Base-by-base conservation (phyloP, 768 basidiomycete genomes). In the Termitomyces sp. region DNA sequence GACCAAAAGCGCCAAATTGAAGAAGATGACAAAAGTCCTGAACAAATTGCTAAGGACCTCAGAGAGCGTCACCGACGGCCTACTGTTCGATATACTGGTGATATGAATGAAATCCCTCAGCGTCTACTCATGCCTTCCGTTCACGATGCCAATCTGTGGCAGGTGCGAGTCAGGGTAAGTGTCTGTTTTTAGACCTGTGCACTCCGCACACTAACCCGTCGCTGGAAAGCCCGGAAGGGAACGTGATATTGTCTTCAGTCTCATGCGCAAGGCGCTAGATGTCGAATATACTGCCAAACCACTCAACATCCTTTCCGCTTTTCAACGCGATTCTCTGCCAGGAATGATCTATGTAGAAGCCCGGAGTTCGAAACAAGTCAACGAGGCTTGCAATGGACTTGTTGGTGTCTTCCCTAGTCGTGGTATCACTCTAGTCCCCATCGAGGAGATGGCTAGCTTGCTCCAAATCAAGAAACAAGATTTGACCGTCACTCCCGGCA, bases 301-400 rank as follows among this genome's bases (percentile, higher is more conserved):
- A 0, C 81, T 98, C 38, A 80, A 80, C n/a, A 94, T 99, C 61
- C 75, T 90, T 42, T 93, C 97, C 7, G 94, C 93, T 6, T 99
- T 99, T 72, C 91, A 96, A 68, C 88, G 96, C 43, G 95, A 98
- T 68, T 95, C 95, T 2, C 76, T 99, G 2, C 86, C 90, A 0
- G 96, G 96, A 1, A 94, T 94, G 86, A 88, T 99, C 57, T 99
- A 98, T 66, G 87, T 99, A 44, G 97, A 99, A 73, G 94, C 96
- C 9, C 84, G 89, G 47, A 89, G 89, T 57, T 80, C 93, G 29
- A 86, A 91, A 56, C 86, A 93, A 63, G 96, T 98, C 53, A 82
- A 78, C 58, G 80, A 87, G 53, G 95, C 96, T 6, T 83, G 91
- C 65, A 81, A 85, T 53, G 96, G 96, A 25, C 87, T 98, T 45